Conservation (phyloP, 169 alveolate species). For the Cryptosporidium sp. region DNA sequence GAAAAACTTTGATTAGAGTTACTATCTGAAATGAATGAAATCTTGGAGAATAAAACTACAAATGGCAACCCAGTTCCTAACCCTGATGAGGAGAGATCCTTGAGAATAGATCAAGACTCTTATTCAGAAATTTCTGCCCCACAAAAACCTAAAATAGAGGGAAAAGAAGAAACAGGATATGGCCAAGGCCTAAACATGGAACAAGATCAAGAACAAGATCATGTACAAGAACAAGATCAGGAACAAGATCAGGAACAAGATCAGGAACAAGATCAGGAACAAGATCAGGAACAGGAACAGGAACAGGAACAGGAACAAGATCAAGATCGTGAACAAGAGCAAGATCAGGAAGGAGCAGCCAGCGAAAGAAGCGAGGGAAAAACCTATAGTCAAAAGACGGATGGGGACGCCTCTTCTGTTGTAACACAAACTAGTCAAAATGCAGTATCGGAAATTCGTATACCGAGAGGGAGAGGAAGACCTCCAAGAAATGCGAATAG, state of each 20-base stretch:
- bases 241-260: background rate
- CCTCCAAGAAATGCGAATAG: slow-evolving; percentile 73
- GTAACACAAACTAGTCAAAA: slow-evolving; percentile 13
- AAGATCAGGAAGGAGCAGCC: background rate
- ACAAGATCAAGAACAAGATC: background rate
- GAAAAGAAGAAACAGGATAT: background rate
- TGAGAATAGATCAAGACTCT: background rate
- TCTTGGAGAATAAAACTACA: background rate
- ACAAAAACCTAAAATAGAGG: background rate
- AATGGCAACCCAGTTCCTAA: background rate
- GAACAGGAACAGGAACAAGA: background rate
- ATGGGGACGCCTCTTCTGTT: slow-evolving; percentile 5
- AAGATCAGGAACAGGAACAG: background rate
- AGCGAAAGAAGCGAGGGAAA: slow-evolving; percentile 4
- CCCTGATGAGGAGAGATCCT: background rate
- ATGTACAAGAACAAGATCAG: background rate
- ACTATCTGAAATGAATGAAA: background rate
- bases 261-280: background rate
- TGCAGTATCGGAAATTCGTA: slow-evolving; percentile 31
- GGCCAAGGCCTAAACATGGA: background rate
- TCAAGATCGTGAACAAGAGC: background rate
- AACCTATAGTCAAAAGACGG: background rate
- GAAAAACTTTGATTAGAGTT: background rate
- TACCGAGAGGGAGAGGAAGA: slow-evolving; percentile 75
- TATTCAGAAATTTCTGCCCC: background rate